Evolutionary conservation across 139 green algal species (phyloP).

Genomic region (Chlamydomonas sphaeroides): DNA sequence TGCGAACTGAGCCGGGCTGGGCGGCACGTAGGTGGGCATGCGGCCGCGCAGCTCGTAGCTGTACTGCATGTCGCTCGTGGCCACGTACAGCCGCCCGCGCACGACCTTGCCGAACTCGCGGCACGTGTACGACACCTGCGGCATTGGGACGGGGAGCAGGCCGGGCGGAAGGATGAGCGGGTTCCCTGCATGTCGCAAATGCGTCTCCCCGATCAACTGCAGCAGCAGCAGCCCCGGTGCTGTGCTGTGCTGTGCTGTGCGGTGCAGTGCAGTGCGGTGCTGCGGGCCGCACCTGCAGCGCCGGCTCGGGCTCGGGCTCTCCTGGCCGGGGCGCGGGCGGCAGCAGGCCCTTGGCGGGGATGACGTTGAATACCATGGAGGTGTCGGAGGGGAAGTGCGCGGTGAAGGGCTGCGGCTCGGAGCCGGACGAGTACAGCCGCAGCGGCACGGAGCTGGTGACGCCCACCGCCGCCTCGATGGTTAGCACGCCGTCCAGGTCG

Average conservation of each 20-base stretch:
- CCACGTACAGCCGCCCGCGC: constrained; percentile 59
- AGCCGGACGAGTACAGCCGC: constrained; percentile 36
- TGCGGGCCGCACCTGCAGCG: no score
- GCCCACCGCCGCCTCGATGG: constrained; percentile 61
- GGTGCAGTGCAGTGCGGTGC: no score
- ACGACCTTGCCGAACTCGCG: constrained; percentile 63
- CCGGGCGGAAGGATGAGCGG: no score
- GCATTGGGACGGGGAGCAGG: no score
- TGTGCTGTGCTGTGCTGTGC: no score
- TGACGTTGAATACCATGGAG: constrained; percentile 58
- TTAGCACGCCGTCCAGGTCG: constrained; percentile 58
- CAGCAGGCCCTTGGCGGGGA: constrained; percentile 45
- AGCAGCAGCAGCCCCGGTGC: no score
- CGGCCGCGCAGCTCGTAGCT: constrained; percentile 62
- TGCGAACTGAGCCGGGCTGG: constrained; percentile 41
- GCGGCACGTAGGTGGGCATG: constrained; percentile 59
- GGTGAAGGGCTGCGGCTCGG: constrained; percentile 54
- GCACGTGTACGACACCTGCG: constrained; percentile 65
- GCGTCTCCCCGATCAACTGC: no score
- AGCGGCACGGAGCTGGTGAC: constrained; percentile 33
- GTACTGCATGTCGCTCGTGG: constrained; percentile 61
- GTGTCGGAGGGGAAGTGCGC: constrained; percentile 63
- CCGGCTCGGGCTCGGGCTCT: constrained; percentile 23
- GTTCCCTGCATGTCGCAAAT: no score
- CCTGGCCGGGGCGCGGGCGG: constrained; percentile 18